Evolutionary conservation across 352 stramenopile genomes (phyloP).

Genomic region (Phytophthora ramorum): DNA sequence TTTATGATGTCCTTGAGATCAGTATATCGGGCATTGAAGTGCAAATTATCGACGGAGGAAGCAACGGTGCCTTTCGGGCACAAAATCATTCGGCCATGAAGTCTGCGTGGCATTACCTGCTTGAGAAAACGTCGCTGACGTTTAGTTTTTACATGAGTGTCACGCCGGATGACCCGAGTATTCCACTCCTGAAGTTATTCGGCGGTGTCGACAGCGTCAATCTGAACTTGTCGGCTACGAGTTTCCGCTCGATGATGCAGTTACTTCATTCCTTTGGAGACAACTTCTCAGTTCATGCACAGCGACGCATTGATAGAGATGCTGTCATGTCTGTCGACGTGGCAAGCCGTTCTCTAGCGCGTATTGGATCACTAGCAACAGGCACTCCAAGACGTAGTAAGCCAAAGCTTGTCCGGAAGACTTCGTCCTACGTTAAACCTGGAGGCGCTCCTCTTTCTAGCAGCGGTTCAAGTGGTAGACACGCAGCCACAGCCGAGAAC

Average conservation of each 20-base stretch:
- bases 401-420: conserved; percentile 37
- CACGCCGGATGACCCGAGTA: conserved; percentile 76
- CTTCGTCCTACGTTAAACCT: conserved; percentile 36
- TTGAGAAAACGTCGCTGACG: conserved; percentile 78
- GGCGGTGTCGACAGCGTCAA: conserved; percentile 74
- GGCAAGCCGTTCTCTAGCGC: conserved; percentile 7
- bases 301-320: conserved; percentile 40
- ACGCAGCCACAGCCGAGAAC: conserved; percentile 27
- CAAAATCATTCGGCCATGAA: conserved; percentile 25
- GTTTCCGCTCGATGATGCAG: conserved; percentile 63
- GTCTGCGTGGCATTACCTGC: conserved; percentile 59
- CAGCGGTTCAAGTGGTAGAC: conserved; percentile 32
- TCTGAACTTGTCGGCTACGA: conserved; percentile 72
- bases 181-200: conserved; percentile 80
- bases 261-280: conserved; percentile 75
- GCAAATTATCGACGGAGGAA: conserved; percentile 52
- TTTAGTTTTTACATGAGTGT: conserved; percentile 85
- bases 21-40: conserved; percentile 83
- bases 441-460: conserved; percentile 30
- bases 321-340: conserved; percentile 13
- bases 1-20: conserved; percentile 87
- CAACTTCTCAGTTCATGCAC: conserved; percentile 60
- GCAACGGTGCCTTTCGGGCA: conserved; percentile 26
- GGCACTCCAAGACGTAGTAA: conserved; percentile 32
- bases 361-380: conserved; percentile 11